phyloP scores from a whole-genome alignment of 1,139 yeast genomes.

The Scheffersomyces stambukii region DNA sequence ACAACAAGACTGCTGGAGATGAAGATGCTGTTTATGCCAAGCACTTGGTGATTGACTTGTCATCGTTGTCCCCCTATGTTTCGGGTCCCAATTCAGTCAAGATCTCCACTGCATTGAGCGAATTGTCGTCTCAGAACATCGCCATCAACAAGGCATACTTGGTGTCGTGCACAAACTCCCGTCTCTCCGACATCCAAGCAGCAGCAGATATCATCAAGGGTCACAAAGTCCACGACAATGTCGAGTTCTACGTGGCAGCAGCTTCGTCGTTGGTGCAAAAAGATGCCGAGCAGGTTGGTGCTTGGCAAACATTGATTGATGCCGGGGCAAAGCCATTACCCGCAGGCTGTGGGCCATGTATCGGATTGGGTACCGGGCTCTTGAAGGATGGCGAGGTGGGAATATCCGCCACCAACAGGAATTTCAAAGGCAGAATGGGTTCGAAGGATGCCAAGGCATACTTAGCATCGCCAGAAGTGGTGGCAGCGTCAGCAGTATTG shows the following conservation, averaged over 20 bases:
- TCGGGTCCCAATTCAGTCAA: slow-evolving; percentile 98
- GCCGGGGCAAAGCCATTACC: slow-evolving; percentile 96
- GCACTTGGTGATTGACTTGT: slow-evolving; percentile 73
- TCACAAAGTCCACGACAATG: slow-evolving; percentile 79
- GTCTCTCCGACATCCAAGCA: slow-evolving; percentile 87
- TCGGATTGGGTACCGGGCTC: slow-evolving; percentile 93
- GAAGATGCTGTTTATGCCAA: slow-evolving; percentile 82
- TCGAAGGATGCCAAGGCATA: slow-evolving; percentile 93
- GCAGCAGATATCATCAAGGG: slow-evolving; percentile 87
- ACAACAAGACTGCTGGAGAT: slow-evolving; percentile 55
- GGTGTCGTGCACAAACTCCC: slow-evolving; percentile 96
- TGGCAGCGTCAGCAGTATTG: slow-evolving; percentile 92
- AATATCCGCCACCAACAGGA: slow-evolving; percentile 95
- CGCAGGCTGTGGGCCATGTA: slow-evolving; percentile 99
- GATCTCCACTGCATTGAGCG: slow-evolving; percentile 73
- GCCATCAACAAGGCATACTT: slow-evolving; percentile 89
- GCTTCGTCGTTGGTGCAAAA: slow-evolving; percentile 91
- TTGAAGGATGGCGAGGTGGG: slow-evolving; percentile 96
- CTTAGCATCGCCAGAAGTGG: slow-evolving; percentile 95
- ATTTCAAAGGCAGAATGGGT: slow-evolving; percentile 99
- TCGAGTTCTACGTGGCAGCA: slow-evolving; percentile 95
- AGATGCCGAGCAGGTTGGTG: slow-evolving; percentile 87
- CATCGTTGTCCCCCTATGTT: slow-evolving; percentile 83
- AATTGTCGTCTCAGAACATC: slow-evolving; percentile 67
- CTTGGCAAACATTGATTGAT: slow-evolving; percentile 83